Percentiles rank a stretch among this genome's conserved stretches.
phyloP scores from a whole-genome alignment of 106 monocot species.

The Cymbidium sinense region DNA sequence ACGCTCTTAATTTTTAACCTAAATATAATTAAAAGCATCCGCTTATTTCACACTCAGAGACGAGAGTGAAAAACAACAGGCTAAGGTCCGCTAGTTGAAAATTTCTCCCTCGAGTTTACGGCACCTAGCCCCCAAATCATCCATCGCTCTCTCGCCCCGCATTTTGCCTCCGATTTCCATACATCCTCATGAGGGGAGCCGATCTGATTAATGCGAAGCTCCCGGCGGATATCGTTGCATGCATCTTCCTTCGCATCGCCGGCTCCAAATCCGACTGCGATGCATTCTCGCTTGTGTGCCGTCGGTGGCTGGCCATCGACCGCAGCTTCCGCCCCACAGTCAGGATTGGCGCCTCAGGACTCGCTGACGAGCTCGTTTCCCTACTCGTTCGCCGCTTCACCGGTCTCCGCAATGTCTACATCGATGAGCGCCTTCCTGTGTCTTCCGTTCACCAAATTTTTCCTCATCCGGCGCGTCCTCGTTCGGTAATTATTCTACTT shows the following conservation, averaged over 20 bases:
- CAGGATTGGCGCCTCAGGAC: constrained; percentile 45
- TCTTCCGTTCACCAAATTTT: neutral
- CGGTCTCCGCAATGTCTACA: constrained; percentile 36
- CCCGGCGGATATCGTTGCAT: constrained; percentile 36
- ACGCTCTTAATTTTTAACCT: too few relatives aligned
- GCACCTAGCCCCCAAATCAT: too few relatives aligned
- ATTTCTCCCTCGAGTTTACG: too few relatives aligned
- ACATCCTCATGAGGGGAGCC: constrained; percentile 22
- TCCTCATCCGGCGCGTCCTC: constrained; percentile 2
- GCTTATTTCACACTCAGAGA: too few relatives aligned
- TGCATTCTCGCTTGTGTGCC: constrained; percentile 53
- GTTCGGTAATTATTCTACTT: neutral
- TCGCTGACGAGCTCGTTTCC: constrained; percentile 28
- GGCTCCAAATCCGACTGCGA: constrained; percentile 37
- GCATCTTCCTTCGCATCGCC: constrained; percentile 31
- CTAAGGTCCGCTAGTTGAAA: too few relatives aligned
- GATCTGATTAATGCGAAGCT: constrained; percentile 52
- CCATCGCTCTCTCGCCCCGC: neutral
- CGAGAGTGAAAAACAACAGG: too few relatives aligned
- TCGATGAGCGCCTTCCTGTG: constrained; percentile 67
- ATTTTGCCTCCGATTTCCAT: neutral
- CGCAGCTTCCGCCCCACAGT: constrained; percentile 48
- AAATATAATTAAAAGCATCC: too few relatives aligned
- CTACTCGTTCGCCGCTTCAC: constrained; percentile 39
- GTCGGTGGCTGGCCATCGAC: constrained; percentile 59